phyloP scores from a whole-genome alignment of 768 basidiomycete species.

The Exsudoporus frostii region DNA sequence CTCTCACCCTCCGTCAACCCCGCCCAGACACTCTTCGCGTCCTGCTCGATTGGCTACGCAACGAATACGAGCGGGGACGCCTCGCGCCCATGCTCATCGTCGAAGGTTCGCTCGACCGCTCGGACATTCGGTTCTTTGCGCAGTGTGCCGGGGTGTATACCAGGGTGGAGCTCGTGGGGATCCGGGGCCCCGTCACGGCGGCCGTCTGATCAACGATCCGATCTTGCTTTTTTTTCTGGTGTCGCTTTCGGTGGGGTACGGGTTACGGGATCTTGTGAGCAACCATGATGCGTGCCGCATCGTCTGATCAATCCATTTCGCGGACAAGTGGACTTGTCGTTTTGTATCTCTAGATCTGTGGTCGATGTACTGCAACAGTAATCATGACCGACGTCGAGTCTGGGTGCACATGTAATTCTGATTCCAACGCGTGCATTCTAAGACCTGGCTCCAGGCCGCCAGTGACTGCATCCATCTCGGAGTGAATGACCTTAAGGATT shows the following conservation, averaged over 20 bases:
- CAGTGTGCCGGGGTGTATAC: slow-evolving; percentile 9
- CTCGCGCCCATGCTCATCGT: slow-evolving; percentile 16
- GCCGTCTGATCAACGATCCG: slow-evolving; percentile 1
- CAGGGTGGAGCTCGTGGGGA: slow-evolving; percentile 14
- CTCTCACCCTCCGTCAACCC: slow-evolving; percentile 23
- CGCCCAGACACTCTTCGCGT: slow-evolving; percentile 19
- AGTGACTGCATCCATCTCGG: no score
- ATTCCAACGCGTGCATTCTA: no score
- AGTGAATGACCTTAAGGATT: no score
- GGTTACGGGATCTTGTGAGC: background rate
- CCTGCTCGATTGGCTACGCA: slow-evolving; percentile 22
- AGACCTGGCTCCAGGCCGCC: no score
- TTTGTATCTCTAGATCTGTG: slow-evolving; percentile 4
- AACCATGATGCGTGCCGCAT: background rate
- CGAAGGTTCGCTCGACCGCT: slow-evolving; percentile 14
- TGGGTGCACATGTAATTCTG: no score
- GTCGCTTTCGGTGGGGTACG: background rate
- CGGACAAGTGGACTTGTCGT: background rate
- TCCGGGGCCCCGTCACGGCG: background rate
- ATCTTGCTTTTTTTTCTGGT: background rate
- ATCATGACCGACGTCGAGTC: no score
- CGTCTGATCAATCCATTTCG: background rate
- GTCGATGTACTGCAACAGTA: no score
- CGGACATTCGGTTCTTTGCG: slow-evolving; percentile 17
- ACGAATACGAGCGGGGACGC: slow-evolving; percentile 9